Evolutionary conservation across 1,284 basidiomycete species (phyloP).

Genomic region (Pisolithus thermaeus): DNA sequence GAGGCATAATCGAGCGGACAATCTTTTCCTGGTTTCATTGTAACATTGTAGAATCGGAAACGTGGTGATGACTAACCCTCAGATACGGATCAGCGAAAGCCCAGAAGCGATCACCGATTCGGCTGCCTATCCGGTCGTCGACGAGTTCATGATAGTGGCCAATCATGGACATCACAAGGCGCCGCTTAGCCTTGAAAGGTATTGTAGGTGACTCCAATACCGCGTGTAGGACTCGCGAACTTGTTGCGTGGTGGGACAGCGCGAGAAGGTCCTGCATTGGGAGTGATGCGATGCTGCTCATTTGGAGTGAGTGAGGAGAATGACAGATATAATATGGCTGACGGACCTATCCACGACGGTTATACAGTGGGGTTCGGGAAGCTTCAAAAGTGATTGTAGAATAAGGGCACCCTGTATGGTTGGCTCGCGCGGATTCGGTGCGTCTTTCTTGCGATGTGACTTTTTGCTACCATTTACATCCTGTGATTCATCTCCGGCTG

Average conservation of each 20-base stretch:
- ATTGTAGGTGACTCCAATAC: conserved; percentile 69
- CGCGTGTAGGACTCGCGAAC: conserved; percentile 80
- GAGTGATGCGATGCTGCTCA: conserved; percentile 54
- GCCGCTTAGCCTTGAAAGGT: conserved; percentile 59
- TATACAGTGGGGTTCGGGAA: conserved; percentile 63
- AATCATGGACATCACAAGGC: conserved; percentile 69
- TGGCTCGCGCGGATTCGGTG: conserved; percentile 43
- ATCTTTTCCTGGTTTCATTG: conserved; percentile 71
- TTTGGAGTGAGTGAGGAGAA: conserved; percentile 8
- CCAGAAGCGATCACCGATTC: conserved; percentile 87
- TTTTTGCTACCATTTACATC: conserved; percentile 9
- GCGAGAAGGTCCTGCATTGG: conserved; percentile 54
- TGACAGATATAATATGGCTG: neutral
- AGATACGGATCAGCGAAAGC: conserved; percentile 83
- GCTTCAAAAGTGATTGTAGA: conserved; percentile 72
- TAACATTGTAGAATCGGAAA: conserved; percentile 7
- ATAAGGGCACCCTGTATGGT: conserved; percentile 84
- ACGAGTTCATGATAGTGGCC: conserved; percentile 75
- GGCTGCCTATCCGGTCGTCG: conserved; percentile 83
- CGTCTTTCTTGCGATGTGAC: conserved; percentile 18
- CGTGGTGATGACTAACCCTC: conserved; percentile 48
- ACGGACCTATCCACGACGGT: conserved; percentile 63
- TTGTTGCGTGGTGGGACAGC: conserved; percentile 66
- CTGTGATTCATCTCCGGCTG: conserved; percentile 7
- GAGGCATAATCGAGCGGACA: conserved; percentile 66